Conservation (phyloP, 345 rosid genomes). For the Draba incana region DNA sequence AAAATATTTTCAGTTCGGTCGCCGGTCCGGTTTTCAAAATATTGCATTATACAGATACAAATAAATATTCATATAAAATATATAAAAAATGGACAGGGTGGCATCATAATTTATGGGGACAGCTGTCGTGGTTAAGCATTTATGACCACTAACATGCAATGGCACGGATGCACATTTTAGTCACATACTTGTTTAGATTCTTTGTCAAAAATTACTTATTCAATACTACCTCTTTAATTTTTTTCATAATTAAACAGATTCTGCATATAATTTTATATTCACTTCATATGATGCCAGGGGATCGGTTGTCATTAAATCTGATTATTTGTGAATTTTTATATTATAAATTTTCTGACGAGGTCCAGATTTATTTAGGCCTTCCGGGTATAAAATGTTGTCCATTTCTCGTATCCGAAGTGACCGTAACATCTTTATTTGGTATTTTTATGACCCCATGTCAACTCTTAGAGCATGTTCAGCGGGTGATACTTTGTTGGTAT, state of each 20-base stretch:
- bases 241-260: conserved; percentile 1
- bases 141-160: conserved; percentile 45
- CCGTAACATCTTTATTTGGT: conserved; percentile 38
- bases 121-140: conserved; percentile 41
- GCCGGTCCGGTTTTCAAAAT: too few species aligned
- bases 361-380: conserved; percentile 6
- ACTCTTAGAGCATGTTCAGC: conserved; percentile 21
- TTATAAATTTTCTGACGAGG: conserved; percentile 8
- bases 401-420: conserved; percentile 6
- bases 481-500: too few species aligned
- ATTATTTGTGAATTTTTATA: background rate
- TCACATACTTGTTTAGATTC: conserved; percentile 29
- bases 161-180: conserved; percentile 35
- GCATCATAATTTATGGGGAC: conserved; percentile 41
- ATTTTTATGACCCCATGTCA: conserved; percentile 49
- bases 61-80: background rate
- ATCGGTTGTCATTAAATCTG: conserved; percentile 8
- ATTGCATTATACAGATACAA: background rate
- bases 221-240: background rate
- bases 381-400: background rate
- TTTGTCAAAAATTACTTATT: conserved; percentile 22
- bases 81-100: conserved; percentile 32
- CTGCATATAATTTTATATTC: background rate
- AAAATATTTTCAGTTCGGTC: too few species aligned
- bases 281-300: background rate